Percentiles rank a stretch among this genome's conserved stretches.
Evolutionary conservation across 2,329 filamentous ascomycete species (phyloP).

Genomic region (Mariannaea elegans): DNA sequence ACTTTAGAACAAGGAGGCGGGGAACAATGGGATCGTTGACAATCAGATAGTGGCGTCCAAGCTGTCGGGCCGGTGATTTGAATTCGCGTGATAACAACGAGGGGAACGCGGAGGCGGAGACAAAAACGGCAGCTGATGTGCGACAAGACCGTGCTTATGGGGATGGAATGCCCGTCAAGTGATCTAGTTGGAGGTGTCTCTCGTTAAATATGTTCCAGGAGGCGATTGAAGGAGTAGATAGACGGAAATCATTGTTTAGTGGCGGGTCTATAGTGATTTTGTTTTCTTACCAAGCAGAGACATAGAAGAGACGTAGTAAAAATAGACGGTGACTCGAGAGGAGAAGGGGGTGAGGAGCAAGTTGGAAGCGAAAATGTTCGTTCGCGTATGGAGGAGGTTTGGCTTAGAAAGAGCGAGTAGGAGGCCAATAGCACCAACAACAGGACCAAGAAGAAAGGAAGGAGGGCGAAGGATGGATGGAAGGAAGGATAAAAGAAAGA

Average conservation of each 20-base stretch:
- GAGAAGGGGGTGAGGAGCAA: not conserved
- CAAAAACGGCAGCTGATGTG: not conserved
- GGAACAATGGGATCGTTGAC: not conserved
- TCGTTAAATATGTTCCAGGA: constrained; percentile 11
- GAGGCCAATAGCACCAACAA: not conserved
- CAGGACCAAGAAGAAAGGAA: not conserved
- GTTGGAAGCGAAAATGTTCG: too few species aligned
- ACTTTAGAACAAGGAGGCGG: not conserved
- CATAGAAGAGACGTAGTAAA: constrained; percentile 16
- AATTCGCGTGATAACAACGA: not conserved
- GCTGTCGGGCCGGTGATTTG: constrained; percentile 5
- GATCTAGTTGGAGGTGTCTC: constrained; percentile 22
- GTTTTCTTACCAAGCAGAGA: constrained; percentile 28
- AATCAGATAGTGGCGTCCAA: not conserved
- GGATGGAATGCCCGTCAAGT: constrained; percentile 32
- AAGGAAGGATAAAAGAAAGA: not conserved
- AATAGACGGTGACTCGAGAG: constrained; percentile 4
- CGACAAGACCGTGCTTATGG: constrained; percentile 15
- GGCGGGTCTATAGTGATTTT: not conserved
- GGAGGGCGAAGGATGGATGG: not conserved
- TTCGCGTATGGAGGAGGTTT: too few species aligned
- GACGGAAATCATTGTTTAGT: too few species aligned
- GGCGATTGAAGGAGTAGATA: too few species aligned
- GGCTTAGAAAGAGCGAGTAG: not conserved
- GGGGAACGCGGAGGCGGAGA: constrained; percentile 22